Conservation (phyloP, 495 filamentous ascomycete genomes). For the Echria macrotheca region DNA sequence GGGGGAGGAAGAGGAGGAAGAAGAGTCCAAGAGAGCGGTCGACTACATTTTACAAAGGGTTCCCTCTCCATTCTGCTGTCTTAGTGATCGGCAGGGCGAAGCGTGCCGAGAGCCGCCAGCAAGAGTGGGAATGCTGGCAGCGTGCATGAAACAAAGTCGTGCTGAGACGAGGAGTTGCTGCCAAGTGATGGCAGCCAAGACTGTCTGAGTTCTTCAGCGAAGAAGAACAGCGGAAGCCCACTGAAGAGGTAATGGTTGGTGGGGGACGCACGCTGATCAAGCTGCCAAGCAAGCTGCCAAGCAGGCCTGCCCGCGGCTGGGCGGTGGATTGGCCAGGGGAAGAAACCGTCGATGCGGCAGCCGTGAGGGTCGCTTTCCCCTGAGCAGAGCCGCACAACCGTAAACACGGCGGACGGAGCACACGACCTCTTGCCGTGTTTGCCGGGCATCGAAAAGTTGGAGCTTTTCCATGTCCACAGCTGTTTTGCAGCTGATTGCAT, state of each 20-base stretch:
- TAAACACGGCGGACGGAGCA: not conserved
- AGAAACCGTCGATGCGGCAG: constrained; percentile 7
- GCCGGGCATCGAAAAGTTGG: not conserved
- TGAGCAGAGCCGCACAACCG: not conserved
- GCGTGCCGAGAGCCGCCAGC: not conserved
- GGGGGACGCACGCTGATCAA: not conserved
- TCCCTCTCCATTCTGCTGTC: not conserved
- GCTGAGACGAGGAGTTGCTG: constrained; percentile 2
- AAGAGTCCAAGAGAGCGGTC: not conserved
- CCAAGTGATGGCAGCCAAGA: not conserved
- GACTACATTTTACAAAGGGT: constrained; percentile 2
- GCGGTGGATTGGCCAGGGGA: not conserved
- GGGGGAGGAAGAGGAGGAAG: not conserved
- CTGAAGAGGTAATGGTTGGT: too few species aligned
- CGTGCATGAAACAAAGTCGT: constrained; percentile 7
- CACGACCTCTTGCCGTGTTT: not conserved
- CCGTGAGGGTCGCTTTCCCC: not conserved
- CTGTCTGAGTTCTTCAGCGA: not conserved
- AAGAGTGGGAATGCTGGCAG: not conserved
- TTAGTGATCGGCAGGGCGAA: constrained; percentile 7
- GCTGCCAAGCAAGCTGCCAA: too few species aligned
- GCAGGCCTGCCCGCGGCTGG: not conserved
- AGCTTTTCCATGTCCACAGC: not conserved
- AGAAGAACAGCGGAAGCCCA: too few species aligned
- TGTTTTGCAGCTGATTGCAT: not conserved